phyloP scores from a whole-genome alignment of 257 asterid species.

The Verbascum thapsus region DNA sequence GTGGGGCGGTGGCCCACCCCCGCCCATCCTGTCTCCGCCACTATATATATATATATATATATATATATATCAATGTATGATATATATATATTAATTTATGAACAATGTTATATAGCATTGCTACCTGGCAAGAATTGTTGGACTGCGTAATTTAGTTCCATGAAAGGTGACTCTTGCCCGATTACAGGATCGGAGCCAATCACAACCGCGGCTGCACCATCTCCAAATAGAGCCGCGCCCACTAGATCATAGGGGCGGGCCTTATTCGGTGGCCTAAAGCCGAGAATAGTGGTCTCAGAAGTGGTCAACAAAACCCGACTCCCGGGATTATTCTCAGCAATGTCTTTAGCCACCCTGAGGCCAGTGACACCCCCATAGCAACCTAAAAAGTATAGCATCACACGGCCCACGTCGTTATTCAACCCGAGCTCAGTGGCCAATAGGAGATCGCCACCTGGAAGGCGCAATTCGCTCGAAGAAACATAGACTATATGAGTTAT shows the following conservation, averaged over 20 bases:
- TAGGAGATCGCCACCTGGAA: conserved; percentile 95
- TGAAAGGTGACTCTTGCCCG: conserved; percentile 57
- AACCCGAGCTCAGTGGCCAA: conserved; percentile 73
- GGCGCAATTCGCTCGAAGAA: conserved; percentile 83
- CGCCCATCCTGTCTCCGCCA: too few relatives aligned
- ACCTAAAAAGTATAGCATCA: conserved; percentile 86
- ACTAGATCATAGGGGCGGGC: conserved; percentile 84
- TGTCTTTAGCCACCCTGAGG: conserved; percentile 90
- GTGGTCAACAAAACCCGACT: conserved; percentile 82
- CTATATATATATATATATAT: too few relatives aligned
- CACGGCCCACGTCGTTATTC: conserved; percentile 65
- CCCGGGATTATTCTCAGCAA: conserved; percentile 89
- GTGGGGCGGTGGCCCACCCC: too few relatives aligned
- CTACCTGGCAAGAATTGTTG: conserved; percentile 83
- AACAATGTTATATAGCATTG: too few relatives aligned
- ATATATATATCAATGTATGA: too few relatives aligned
- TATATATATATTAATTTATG: too few relatives aligned
- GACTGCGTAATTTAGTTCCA: conserved; percentile 65
- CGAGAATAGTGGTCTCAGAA: conserved; percentile 86
- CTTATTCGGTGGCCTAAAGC: conserved; percentile 78
- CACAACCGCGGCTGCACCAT: conserved; percentile 82
- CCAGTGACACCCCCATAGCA: conserved; percentile 96
- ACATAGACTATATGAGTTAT: conserved; percentile 88
- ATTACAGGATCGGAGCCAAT: conserved; percentile 60
- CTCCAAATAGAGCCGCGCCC: conserved; percentile 91